Conservation (phyloP, 1,139 yeast species). For the Suhomyces taliae region DNA sequence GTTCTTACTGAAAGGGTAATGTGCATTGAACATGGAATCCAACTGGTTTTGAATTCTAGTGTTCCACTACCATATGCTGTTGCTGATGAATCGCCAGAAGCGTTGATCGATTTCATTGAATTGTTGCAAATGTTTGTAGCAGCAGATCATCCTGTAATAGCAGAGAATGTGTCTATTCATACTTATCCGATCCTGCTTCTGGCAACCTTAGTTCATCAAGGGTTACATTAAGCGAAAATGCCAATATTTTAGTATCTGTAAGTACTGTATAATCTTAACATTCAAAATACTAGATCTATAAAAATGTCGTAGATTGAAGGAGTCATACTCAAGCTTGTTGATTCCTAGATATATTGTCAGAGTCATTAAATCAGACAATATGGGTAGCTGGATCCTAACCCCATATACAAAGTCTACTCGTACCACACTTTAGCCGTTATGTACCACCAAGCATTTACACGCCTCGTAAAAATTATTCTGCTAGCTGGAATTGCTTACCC, state of each 20-base stretch:
- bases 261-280: neutral
- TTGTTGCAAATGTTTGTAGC: constrained; percentile 27
- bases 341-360: neutral
- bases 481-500: no score
- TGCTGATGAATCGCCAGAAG: constrained; percentile 33
- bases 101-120: constrained; percentile 31
- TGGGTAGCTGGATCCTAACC: no score
- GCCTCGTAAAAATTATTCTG: neutral
- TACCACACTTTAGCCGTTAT: neutral
- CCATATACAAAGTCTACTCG: no score
- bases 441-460: neutral
- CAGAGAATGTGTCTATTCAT: neutral
- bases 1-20: constrained; percentile 39
- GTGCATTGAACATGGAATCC: constrained; percentile 36
- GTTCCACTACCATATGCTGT: constrained; percentile 30
- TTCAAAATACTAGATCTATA: no score
- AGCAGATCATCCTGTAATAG: constrained; percentile 17
- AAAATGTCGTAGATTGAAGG: neutral
- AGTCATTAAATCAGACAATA: neutral
- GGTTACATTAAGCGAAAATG: neutral
- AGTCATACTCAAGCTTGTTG: neutral
- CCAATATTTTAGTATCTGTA: neutral
- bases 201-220: neutral
- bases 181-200: neutral
- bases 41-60: constrained; percentile 33